Conservation (phyloP, 1,284 basidiomycete genomes). For the Cryptococcus neoformans region DNA sequence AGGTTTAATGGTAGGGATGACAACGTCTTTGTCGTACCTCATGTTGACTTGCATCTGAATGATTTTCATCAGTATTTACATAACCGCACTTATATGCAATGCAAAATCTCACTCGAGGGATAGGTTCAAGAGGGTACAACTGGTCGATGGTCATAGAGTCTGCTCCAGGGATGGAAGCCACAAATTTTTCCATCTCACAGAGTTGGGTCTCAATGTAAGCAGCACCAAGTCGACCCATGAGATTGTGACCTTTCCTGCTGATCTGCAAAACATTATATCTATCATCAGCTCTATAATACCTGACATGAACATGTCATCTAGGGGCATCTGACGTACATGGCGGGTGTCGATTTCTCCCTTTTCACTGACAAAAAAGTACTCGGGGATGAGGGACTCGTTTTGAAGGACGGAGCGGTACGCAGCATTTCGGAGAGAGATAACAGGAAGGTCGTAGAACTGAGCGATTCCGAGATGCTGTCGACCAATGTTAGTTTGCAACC, state of each 20-base stretch:
- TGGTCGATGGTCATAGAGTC: constrained; percentile 13
- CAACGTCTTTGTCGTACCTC: constrained; percentile 20
- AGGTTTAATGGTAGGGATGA: constrained; percentile 21
- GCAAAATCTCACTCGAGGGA: constrained; percentile 26
- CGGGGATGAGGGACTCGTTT: constrained; percentile 19
- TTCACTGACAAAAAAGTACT: constrained; percentile 24
- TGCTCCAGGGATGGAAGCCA: constrained; percentile 10
- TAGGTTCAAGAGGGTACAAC: constrained; percentile 22
- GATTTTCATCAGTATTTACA: constrained; percentile 1
- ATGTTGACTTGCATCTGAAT: constrained; percentile 24
- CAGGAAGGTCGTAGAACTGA: constrained; percentile 44
- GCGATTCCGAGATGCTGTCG: constrained; percentile 30
- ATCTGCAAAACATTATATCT: constrained; percentile 9
- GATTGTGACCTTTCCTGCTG: constrained; percentile 22
- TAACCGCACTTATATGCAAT: neutral
- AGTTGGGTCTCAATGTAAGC: constrained; percentile 42
- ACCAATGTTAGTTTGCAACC: neutral
- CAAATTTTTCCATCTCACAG: constrained; percentile 38
- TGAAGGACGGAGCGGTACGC: constrained; percentile 23
- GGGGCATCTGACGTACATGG: constrained; percentile 27
- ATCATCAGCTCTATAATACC: neutral
- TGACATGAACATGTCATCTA: neutral
- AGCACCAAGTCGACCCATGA: constrained; percentile 31
- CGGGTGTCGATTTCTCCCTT: constrained; percentile 34
- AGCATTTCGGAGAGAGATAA: constrained; percentile 33